Evolutionary conservation across 495 filamentous ascomycete genomes (phyloP), one percentile per base, ranked within the genome.

Genomic region (Penicillium subrubescens): DNA sequence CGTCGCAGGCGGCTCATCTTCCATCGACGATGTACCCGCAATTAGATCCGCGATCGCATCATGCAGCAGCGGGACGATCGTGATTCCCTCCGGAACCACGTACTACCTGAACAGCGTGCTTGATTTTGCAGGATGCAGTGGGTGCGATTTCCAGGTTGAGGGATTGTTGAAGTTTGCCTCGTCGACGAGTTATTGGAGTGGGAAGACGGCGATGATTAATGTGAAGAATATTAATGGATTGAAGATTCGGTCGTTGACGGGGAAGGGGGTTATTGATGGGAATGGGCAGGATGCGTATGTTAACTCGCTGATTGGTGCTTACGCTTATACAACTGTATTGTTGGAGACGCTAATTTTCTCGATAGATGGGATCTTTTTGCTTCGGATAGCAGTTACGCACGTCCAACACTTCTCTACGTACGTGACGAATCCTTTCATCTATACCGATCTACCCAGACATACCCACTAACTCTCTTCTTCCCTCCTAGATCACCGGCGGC

Each of bases 91-190:
- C 2, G 74, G 71, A 1, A 71, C 57, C 0, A 82, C 78, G 3
- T 83, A 82, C 59, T 74, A 75, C 59, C 62, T 79, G 48, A 74
- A 78, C 64, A 78, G 75, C 27, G 71, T 75, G 8, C 75, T 82
- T 7, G 71, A 75, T 37, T 78, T 82, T 41, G 43, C 74, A 0
- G 75, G 73, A 8, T 81, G 80, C 62, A 59, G 52, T 5, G 68
- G 67, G 35, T 82, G 80, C 51, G 75, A 77, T 57, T 74, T 83
- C 41, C 78, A 81, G 57, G 54, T 82, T 0, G 80, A 83, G 57
- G 81, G 79, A 0, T 61, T 73, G 10, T 57, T 82, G 27, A 79
- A 80, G 39, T 79, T 76, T 39, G 62, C 71, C 8, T 76, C 75
- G 25, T 63, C 75, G 43, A 73, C 74, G 0, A 68, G 64, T 39